Base-by-base conservation (phyloP, 495 filamentous ascomycete species). In the Aspergillus panamensis region DNA sequence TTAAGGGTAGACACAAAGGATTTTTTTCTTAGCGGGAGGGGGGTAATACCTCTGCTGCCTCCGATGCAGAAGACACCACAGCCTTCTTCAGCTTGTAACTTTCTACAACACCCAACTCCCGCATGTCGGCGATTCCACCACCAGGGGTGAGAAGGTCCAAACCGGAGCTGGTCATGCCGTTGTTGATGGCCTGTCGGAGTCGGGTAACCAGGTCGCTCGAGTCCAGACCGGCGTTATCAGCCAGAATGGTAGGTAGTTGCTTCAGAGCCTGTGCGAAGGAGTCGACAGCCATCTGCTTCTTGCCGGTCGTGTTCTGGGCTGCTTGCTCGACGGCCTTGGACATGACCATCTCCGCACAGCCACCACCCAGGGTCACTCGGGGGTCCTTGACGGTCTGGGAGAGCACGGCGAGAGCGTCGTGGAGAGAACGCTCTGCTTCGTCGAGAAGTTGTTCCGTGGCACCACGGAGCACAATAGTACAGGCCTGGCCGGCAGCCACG, bases 301-400 rank as follows among this genome's bases (percentile, higher is more conserved):
- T 98, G 66, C 94, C 94, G 33, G 92, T 90, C 13, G 95, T 90
- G 68, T 96, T 93, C 51, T 93, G 91, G 8, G 93, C 92, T 16
- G 91, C 92, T 48, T 90, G 87, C 68, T 97, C 95, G 39, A 97
- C 94, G 42, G 94, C 94, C 77, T 96, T 96, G 59, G 92, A 89
- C 94, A 98, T 98, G 56, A 96, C 76, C 93, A 96, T 97, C 83
- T 98, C 94, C 0, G 92, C 92, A 66, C 92, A 97, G 16, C 94
- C 94, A 67, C 94, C 94, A 29, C 94, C 94, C 6, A 98, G 86
- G 0, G 95, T 97, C 30, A 91, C 94, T 57, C 90, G 86, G 16
- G 94, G 92, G 73, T 97, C 93, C 70, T 87, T 89, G 62, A 97
- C 90, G 12, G 94, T 98, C 73, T 98, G 94, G 5, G 94, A 97